phyloP scores from a whole-genome alignment of 805 yeast species.

The Hanseniaspora meyeri region DNA sequence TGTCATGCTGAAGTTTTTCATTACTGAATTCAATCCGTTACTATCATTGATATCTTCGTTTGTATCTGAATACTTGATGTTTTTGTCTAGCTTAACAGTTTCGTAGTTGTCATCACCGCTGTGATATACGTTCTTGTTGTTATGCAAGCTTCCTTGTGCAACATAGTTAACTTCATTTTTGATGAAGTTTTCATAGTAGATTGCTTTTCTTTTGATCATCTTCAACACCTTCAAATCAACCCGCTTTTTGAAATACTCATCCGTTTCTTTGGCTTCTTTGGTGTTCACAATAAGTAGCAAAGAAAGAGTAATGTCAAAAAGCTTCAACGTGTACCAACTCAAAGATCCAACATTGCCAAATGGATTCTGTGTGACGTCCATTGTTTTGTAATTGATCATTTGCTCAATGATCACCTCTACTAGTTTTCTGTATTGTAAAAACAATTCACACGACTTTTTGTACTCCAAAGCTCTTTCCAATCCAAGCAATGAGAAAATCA shows the following conservation, averaged over 20 bases:
- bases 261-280: slow-evolving; percentile 27
- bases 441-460: slow-evolving; percentile 68
- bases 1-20: slow-evolving; percentile 14
- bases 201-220: slow-evolving; percentile 21
- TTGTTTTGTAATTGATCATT: slow-evolving; percentile 38
- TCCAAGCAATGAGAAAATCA: slow-evolving; percentile 50
- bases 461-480: slow-evolving; percentile 73
- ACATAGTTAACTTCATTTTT: not conserved
- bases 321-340: slow-evolving; percentile 42
- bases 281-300: slow-evolving; percentile 39
- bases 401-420: slow-evolving; percentile 45
- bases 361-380: slow-evolving; percentile 33
- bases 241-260: slow-evolving; percentile 16
- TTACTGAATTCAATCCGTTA: not conserved
- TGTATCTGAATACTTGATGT: slow-evolving; percentile 5
- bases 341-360: slow-evolving; percentile 48
- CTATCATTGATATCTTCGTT: not conserved
- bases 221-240: slow-evolving; percentile 23
- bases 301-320: slow-evolving; percentile 48
- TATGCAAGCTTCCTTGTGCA: not conserved
- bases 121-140: slow-evolving; percentile 3
- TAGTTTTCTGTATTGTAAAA: slow-evolving; percentile 35
- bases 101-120: slow-evolving; percentile 12
- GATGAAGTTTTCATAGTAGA: slow-evolving; percentile 22
- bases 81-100: slow-evolving; percentile 3